These are phyloP conservation scores for Phallus indusiatus DNA, from an alignment of 768 basidiomycete species.

Conservation along the genomic window DNA sequence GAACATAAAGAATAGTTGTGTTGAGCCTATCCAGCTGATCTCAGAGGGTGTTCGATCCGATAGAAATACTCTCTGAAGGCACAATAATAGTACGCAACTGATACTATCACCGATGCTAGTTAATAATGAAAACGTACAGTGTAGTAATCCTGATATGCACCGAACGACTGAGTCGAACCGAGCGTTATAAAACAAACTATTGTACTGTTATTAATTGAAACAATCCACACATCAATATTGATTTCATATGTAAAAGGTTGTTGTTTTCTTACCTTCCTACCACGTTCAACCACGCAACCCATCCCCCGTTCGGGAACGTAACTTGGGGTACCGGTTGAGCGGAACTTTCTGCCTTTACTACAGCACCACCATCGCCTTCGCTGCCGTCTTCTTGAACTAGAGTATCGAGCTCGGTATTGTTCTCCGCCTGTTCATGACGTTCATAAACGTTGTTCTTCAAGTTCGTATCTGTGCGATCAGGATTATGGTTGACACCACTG, in stretches of 20 bases:
- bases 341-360: background rate
- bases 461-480: no score
- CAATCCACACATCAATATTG: no score
- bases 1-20: constrained; percentile 8
- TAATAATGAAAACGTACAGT: constrained; percentile 21
- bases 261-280: constrained; percentile 29
- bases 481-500: no score
- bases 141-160: constrained; percentile 45
- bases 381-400: no score
- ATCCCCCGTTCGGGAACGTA: constrained; percentile 36
- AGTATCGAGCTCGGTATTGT: no score
- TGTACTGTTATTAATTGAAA: constrained; percentile 17
- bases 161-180: constrained; percentile 38
- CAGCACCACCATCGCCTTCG: no score
- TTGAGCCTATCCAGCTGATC: constrained; percentile 12
- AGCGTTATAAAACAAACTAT: constrained; percentile 40
- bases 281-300: constrained; percentile 36
- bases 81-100: background rate
- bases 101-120: background rate
- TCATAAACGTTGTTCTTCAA: no score
- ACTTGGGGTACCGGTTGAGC: background rate
- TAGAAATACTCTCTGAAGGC: constrained; percentile 26
- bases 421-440: no score
- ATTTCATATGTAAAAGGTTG: no score
- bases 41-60: constrained; percentile 26